A percentile compares a stretch with the other conserved stretches of the same genome.
These are phyloP conservation scores for Lathyrus tuberosus DNA, from an alignment of 306 rosid genomes.

Conservation along the genomic window DNA sequence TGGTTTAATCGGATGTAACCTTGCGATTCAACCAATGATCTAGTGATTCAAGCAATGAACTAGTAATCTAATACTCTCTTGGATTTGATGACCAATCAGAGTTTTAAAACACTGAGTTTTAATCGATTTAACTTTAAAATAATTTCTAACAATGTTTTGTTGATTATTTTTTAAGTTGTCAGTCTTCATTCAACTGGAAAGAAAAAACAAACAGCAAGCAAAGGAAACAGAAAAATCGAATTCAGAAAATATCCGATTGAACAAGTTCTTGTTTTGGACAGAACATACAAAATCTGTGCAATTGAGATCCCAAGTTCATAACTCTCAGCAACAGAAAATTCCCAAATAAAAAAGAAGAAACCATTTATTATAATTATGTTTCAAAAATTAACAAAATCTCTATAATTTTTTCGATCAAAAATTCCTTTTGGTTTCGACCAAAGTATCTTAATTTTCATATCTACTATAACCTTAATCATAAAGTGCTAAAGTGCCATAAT, in stretches of 20 bases:
- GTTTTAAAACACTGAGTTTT: no score
- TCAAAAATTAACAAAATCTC: slow-evolving; percentile 25
- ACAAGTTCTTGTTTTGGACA: neutral
- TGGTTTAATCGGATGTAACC: no score
- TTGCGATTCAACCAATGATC: no score
- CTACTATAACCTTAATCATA: slow-evolving; percentile 17
- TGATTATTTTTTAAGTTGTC: neutral
- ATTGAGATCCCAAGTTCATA: slow-evolving; percentile 36
- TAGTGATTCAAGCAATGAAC: no score
- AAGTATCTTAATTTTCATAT: slow-evolving; percentile 24
- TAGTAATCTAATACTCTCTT: no score
- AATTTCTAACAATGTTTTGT: neutral
- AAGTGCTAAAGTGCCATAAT: slow-evolving; percentile 64
- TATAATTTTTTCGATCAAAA: slow-evolving; percentile 48
- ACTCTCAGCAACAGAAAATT: neutral
- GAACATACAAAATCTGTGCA: slow-evolving; percentile 31
- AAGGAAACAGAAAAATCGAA: neutral
- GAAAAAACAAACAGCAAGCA: neutral
- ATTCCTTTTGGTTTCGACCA: slow-evolving; percentile 23
- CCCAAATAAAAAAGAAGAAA: neutral
- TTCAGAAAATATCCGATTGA: slow-evolving; percentile 7
- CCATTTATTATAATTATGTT: slow-evolving; percentile 10
- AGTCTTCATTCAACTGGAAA: neutral
- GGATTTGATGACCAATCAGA: no score
- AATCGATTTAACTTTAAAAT: no score